A percentile compares a stretch with the other conserved stretches of the same genome.
These are phyloP conservation scores for Glycyrrhiza uralensis DNA, from an alignment of 306 rosid species.

Conservation along the genomic window DNA sequence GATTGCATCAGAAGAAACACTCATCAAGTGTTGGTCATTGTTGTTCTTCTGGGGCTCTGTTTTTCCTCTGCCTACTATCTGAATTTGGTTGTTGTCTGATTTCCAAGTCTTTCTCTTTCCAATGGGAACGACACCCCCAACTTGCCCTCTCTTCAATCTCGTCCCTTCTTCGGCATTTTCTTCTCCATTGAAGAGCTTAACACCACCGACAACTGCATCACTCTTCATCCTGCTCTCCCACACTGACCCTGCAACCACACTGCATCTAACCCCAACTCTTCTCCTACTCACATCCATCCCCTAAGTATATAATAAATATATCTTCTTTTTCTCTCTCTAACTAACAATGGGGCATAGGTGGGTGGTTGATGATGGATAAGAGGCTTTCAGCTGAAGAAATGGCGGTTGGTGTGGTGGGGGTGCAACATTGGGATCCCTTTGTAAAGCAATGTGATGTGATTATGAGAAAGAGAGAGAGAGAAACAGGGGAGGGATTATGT, in stretches of 20 bases:
- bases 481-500: too few species aligned
- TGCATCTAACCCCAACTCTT: constrained; percentile 33
- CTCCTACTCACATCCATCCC: constrained; percentile 55
- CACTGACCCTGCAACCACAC: constrained; percentile 68
- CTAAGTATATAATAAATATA: too few species aligned
- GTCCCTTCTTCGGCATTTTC: too few species aligned
- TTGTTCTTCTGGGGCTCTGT: constrained; percentile 36
- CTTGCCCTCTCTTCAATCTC: too few species aligned
- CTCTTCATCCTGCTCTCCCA: constrained; percentile 89
- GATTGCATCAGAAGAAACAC: constrained; percentile 40
- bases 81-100: too few species aligned
- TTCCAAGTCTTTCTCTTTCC: constrained; percentile 76
- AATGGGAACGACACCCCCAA: constrained; percentile 4
- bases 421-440: constrained; percentile 53
- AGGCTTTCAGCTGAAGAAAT: constrained; percentile 59
- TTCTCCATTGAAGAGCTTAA: constrained; percentile 71
- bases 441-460: constrained; percentile 40
- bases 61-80: too few species aligned
- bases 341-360: constrained; percentile 29
- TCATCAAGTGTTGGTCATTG: too few species aligned
- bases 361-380: constrained; percentile 37
- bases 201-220: constrained; percentile 73
- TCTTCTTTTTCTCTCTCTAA: not conserved
- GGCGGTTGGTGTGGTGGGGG: constrained; percentile 71
- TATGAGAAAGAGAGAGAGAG: not conserved